Evolutionary conservation across 1,284 basidiomycete species (phyloP), one percentile per base, ranked within the genome.

Genomic region (Violaceomyces palustris): DNA sequence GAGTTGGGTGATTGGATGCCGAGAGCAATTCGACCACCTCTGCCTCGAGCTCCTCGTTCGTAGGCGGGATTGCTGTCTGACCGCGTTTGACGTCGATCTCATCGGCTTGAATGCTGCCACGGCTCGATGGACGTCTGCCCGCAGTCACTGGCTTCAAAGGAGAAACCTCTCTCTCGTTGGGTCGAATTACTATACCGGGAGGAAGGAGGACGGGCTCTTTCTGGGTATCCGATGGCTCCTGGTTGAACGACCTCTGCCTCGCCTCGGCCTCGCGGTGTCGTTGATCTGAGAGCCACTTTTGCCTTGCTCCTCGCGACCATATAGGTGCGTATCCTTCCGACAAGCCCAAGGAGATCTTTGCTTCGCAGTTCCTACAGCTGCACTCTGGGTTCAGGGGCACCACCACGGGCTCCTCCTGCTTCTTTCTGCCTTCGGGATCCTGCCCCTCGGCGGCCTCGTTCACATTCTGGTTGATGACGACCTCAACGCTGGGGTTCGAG

Each of bases 351-450:
- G 51, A 45, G 43, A 57, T 57, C 34, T 18, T 44, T 3, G 42
- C 37, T 34, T 49, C 45, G 40, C 54, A 57, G 31, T 51, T 45
- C 34, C 50, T 57, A 43, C 54, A 57, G 41, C 45, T 57, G 36
- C 54, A 57, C 23, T 57, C 54, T 4, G 22, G 35, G 11, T 57
- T 57, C 34, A 57, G 36, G 3, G 46, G 54, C n/a, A 35, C 48
- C 24, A 52, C 49, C 14, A 57, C 51, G 2, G 54, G 54, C 54
- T n/a, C n/a, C n/a, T n/a, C n/a, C n/a, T n/a, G n/a, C 54, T 52
- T 21, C 54, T 24, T n/a, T 50, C 54, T 1, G 50, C 50, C 40
- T 45, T 41, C n/a, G 6, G 52, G 35, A 17, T 52, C 28, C 14
- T 43, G 45, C n/a, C 35, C 46, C 27, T 49, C 26, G 18, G 28